Conservation (phyloP, 2,329 filamentous ascomycete genomes). For the Diaporthe caulivora region DNA sequence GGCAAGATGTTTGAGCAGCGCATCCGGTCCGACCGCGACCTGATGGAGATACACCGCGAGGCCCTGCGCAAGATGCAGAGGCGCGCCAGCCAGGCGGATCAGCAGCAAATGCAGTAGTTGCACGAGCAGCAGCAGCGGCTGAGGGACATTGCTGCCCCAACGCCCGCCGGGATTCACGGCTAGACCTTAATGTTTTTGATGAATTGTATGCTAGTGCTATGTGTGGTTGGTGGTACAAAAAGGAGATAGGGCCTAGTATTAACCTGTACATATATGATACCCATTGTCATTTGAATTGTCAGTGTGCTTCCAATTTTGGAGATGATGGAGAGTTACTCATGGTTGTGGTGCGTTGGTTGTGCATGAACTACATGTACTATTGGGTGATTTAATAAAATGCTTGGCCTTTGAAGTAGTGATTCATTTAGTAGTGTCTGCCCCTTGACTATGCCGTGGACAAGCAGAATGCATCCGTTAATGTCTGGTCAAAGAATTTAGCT, state of each 20-base stretch:
- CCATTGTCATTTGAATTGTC: constrained; percentile 11
- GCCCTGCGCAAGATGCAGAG: constrained; percentile 84
- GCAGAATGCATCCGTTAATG: not conserved
- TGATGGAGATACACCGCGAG: constrained; percentile 82
- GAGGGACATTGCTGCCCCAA: not conserved
- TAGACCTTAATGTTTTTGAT: constrained; percentile 34
- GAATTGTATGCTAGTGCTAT: not conserved
- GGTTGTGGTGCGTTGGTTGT: too few relatives aligned
- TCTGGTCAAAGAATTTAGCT: not conserved
- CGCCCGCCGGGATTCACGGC: not conserved
- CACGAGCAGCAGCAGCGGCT: not conserved
- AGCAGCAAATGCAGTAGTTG: not conserved
- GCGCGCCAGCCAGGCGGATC: constrained; percentile 46
- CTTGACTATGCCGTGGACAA: not conserved
- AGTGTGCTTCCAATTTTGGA: not conserved
- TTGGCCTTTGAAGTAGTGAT: not conserved
- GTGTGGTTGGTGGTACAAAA: not conserved
- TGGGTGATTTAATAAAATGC: not conserved
- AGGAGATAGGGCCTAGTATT: not conserved
- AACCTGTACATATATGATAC: constrained; percentile 31
- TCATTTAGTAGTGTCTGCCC: not conserved
- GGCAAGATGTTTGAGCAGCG: constrained; percentile 77
- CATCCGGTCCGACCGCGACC: constrained; percentile 77
- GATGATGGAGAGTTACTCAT: not conserved
- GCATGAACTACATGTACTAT: not conserved